These are phyloP conservation scores for Francoa sonchifolia DNA, from an alignment of 441 rosid species.

Conservation along the genomic window DNA sequence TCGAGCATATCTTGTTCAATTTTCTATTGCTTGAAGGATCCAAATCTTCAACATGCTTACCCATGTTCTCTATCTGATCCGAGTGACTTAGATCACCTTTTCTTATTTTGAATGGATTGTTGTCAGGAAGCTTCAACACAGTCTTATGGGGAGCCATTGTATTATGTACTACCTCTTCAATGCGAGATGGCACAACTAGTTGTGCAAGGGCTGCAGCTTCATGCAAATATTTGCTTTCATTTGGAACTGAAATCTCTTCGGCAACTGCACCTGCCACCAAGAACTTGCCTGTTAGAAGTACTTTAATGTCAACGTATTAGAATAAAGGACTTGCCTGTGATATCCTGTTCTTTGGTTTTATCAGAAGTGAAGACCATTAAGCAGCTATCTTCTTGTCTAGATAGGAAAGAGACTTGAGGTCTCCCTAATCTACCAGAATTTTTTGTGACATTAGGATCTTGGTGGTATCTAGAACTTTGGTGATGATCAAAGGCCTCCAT, in stretches of 20 bases:
- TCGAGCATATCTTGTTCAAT: slow-evolving; percentile 6
- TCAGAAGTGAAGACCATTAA: slow-evolving; percentile 19
- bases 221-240: slow-evolving; percentile 21
- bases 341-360: slow-evolving; percentile 16
- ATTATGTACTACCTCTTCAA: slow-evolving; percentile 5
- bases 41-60: slow-evolving; percentile 18
- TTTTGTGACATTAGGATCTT: slow-evolving; percentile 13
- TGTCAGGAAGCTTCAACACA: slow-evolving; percentile 28
- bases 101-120: slow-evolving; percentile 57
- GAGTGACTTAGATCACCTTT: slow-evolving; percentile 17
- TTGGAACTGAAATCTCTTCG: slow-evolving; percentile 18
- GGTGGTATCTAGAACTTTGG: slow-evolving; percentile 15
- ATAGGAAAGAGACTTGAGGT: slow-evolving; percentile 12
- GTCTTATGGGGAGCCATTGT: slow-evolving; percentile 6
- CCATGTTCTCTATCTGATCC: slow-evolving; percentile 11
- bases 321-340: slow-evolving; percentile 21
- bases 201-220: slow-evolving; percentile 41
- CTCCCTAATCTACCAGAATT: slow-evolving; percentile 17
- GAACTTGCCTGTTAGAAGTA: slow-evolving; percentile 1
- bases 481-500: slow-evolving; percentile 52
- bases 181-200: slow-evolving; percentile 23
- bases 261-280: slow-evolving; percentile 16
- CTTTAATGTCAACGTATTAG: neutral
- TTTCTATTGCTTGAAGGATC: slow-evolving; percentile 15
- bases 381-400: slow-evolving; percentile 18